Conservation (phyloP, 169 alveolate species). For the Cystoisospora suis region DNA sequence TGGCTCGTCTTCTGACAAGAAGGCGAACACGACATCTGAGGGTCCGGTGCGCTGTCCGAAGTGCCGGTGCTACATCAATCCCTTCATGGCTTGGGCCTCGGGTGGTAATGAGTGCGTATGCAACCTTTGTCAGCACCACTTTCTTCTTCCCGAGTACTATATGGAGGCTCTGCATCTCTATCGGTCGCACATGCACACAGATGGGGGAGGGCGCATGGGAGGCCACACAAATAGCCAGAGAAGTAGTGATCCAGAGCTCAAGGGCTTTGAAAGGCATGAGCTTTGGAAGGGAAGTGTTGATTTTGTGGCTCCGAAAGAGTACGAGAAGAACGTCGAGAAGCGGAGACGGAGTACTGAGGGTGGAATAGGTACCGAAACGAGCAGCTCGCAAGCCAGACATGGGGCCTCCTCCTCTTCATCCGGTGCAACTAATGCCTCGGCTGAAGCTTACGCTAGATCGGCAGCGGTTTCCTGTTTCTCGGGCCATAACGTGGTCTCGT, state of each 20-base stretch:
- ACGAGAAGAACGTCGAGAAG: constrained; percentile 16
- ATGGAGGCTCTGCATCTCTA: constrained; percentile 53
- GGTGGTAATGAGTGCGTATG: constrained; percentile 73
- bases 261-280: constrained; percentile 33
- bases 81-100: constrained; percentile 71
- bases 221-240: neutral
- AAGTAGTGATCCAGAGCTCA: no score
- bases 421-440: no score
- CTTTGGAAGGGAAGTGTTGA: constrained; percentile 65
- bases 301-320: constrained; percentile 63
- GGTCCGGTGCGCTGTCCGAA: constrained; percentile 71
- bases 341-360: no score
- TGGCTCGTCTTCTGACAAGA: neutral
- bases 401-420: no score
- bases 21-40: neutral
- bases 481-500: no score
- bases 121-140: constrained; percentile 72
- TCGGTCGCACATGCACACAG: constrained; percentile 53
- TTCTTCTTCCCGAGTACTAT: constrained; percentile 61
- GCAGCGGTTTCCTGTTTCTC: neutral
- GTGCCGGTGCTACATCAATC: constrained; percentile 72
- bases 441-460: neutral
- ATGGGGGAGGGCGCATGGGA: neutral
- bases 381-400: neutral
- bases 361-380: neutral